phyloP scores from a whole-genome alignment of 2,329 filamentous ascomycete genomes.

The Nigrospora osmanthi region DNA sequence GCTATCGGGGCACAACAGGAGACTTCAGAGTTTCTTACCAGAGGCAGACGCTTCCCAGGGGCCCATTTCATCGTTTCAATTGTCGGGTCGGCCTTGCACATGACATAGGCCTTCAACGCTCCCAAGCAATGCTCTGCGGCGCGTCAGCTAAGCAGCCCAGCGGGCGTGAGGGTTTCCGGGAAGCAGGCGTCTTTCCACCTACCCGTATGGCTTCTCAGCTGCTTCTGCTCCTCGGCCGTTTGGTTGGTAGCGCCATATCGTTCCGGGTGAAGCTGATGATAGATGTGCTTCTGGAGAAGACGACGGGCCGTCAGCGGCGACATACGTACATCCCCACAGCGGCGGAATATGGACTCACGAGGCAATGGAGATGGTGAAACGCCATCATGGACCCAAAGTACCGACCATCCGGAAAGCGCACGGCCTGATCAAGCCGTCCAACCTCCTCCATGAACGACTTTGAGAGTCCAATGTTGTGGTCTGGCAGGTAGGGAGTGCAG shows the following conservation, averaged over 20 bases:
- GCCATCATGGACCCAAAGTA: conserved; percentile 4
- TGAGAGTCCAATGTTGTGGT: conserved; percentile 1
- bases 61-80: conserved; percentile 3
- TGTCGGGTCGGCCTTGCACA: conserved; percentile 2
- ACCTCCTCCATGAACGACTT: background rate
- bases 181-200: background rate
- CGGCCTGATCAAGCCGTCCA: background rate
- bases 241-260: background rate
- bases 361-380: conserved; percentile 2
- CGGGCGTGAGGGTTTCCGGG: background rate
- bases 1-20: no score
- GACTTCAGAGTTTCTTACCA: background rate
- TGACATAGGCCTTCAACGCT: conserved; percentile 1
- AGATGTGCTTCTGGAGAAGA: background rate
- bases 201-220: background rate
- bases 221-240: background rate
- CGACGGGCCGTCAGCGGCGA: no score
- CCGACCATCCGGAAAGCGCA: conserved; percentile 2
- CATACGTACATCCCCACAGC: background rate
- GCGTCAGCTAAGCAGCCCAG: no score
- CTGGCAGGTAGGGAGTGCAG: background rate
- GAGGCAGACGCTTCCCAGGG: background rate
- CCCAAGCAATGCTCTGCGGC: conserved; percentile 2
- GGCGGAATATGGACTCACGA: background rate
- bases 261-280: background rate